Evolutionary conservation across 2,329 filamentous ascomycete genomes (phyloP), one percentile per base, ranked within the genome.

Genomic region (Cadophora malorum): DNA sequence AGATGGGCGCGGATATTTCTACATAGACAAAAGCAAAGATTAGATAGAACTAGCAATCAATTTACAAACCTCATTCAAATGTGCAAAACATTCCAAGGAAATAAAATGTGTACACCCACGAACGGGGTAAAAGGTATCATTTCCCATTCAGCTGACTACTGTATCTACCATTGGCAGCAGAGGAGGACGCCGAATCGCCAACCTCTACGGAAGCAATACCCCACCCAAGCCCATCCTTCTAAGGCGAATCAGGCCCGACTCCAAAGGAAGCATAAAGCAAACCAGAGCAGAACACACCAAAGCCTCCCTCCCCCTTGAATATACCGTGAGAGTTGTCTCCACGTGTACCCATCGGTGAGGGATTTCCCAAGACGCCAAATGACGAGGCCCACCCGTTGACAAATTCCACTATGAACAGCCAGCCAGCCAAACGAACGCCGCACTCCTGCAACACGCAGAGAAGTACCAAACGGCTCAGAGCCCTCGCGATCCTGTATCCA

Each of bases 281-380:
- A 53, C 12, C 50, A n/a, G 45, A 49, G 45, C 19, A 49, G 19
- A 49, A 14, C 41, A 45, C 41, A 45, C 41, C 41, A 49, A 21
- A 21, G 33, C n/a, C 33, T 21, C 19, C 45, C 33, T 23, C 55
- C 33, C 31, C 55, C 3, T 58, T 9, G 31, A 58, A 35, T 19
- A 38, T 2, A n/a, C 33, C 33, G 1, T 21, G 16, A 38, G 2
- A 59, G 21, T 28, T 28, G 3, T 23, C 21, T 21, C 21, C n/a
- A 31, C 31, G 16, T 6, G n/a, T 31, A 49, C 61, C 61, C 49
- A 41, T 25, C 49, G 19, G 31, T 50, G 59, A 62, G 59, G 59
- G 59, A 62, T 41, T 53, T 63, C 25, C 25, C 58, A 59, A 63
- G 49, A 63, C 61, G 61, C 63, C 63, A 35, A 28, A 19, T 47